Evolutionary conservation across 2,329 filamentous ascomycete genomes (phyloP).

Genomic region (Phialocephala subalpina): DNA sequence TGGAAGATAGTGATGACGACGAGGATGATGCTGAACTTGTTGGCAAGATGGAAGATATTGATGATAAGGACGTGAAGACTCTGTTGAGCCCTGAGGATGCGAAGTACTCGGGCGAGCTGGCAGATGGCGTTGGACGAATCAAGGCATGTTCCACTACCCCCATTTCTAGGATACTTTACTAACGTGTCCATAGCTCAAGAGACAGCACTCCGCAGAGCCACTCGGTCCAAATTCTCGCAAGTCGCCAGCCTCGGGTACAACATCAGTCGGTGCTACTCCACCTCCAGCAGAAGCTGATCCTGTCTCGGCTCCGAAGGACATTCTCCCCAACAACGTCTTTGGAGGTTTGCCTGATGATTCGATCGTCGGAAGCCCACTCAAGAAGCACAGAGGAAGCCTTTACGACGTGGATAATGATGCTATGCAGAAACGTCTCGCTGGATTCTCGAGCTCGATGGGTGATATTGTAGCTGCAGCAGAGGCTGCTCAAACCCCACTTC

Average conservation of each 20-base stretch:
- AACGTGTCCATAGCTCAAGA: conserved; percentile 71
- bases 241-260: conserved; percentile 55
- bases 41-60: conserved; percentile 70
- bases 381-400: conserved; percentile 75
- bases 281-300: conserved; percentile 50
- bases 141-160: conserved; percentile 62
- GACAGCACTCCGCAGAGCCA: conserved; percentile 78
- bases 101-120: conserved; percentile 75
- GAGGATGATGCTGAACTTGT: conserved; percentile 73
- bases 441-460: conserved; percentile 31
- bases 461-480: conserved; percentile 42
- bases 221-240: conserved; percentile 56
- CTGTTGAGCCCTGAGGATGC: conserved; percentile 75
- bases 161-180: conserved; percentile 27
- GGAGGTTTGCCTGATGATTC: conserved; percentile 56
- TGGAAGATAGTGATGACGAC: conserved; percentile 76
- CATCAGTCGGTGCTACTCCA: conserved; percentile 51
- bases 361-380: conserved; percentile 73
- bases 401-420: conserved; percentile 54
- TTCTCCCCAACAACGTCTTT: conserved; percentile 47
- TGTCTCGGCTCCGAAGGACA: conserved; percentile 43
- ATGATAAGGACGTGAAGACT: conserved; percentile 66
- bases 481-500: conserved; percentile 39
- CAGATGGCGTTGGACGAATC: conserved; percentile 83
- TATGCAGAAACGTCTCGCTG: conserved; percentile 38